Conservation (phyloP, 768 basidiomycete genomes). For the Dendrothele bispora region DNA sequence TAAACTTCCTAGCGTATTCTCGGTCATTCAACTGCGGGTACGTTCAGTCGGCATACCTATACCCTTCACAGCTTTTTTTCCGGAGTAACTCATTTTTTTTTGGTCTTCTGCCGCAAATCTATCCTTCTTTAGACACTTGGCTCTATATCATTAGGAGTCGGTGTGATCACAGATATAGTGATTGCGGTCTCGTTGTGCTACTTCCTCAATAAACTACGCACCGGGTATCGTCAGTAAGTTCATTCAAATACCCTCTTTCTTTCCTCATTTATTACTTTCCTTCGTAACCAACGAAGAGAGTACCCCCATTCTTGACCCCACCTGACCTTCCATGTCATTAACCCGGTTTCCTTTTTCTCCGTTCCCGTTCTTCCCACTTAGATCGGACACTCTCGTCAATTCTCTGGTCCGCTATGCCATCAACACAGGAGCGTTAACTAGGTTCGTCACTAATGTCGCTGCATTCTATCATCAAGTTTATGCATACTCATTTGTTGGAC, state of each 20-base stretch:
- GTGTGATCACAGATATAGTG: conserved; percentile 58
- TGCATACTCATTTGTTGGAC: conserved; percentile 4
- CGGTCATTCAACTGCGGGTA: conserved; percentile 48
- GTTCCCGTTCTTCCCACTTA: neutral
- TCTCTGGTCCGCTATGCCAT: conserved; percentile 59
- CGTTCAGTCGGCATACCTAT: conserved; percentile 10
- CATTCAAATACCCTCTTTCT: too few species aligned
- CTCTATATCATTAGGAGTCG: conserved; percentile 49
- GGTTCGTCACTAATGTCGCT: conserved; percentile 30
- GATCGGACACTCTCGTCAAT: conserved; percentile 61
- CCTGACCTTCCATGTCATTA: too few species aligned
- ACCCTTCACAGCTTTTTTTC: neutral
- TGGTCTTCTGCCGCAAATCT: neutral
- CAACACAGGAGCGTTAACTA: conserved; percentile 65
- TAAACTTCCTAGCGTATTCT: conserved; percentile 38
- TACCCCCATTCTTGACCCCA: too few species aligned
- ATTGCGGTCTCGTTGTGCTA: conserved; percentile 57
- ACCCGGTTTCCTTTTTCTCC: too few species aligned
- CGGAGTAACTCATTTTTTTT: neutral
- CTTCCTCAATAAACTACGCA: conserved; percentile 58
- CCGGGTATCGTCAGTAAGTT: conserved; percentile 49
- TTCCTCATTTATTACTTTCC: too few species aligned
- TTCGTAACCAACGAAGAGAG: too few species aligned
- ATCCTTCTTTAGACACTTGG: conserved; percentile 55
- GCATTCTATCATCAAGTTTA: neutral